phyloP scores from a whole-genome alignment of 2,329 filamentous ascomycete species.

The Torrubiella hemipterigena region DNA sequence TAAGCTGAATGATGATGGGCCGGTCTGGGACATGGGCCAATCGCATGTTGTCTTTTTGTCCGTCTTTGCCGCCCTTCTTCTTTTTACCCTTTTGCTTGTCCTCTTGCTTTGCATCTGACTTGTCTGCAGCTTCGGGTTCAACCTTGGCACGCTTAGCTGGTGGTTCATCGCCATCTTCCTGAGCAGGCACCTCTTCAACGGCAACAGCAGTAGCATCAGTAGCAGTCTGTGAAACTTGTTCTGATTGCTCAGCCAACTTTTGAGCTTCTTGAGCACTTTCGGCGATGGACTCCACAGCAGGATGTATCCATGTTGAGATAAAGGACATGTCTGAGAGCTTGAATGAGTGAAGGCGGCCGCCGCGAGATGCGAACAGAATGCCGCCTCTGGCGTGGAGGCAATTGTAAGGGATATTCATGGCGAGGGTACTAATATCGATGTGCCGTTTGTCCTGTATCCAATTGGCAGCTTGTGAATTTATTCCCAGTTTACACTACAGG shows the following conservation, averaged over 20 bases:
- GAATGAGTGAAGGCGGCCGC: conserved; percentile 59
- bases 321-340: conserved; percentile 42
- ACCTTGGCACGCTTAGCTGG: conserved; percentile 24
- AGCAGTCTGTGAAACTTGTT: neutral
- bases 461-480: no score
- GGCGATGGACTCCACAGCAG: conserved; percentile 23
- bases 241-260: no score
- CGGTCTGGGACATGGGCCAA: conserved; percentile 29
- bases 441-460: no score
- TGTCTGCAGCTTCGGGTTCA: conserved; percentile 12
- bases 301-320: conserved; percentile 50
- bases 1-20: conserved; percentile 58
- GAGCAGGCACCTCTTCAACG: conserved; percentile 6
- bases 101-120: no score
- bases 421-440: no score
- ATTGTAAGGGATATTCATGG: conserved; percentile 52
- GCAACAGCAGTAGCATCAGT: conserved; percentile 3
- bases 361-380: conserved; percentile 62
- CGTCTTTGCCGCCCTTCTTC: conserved; percentile 16
- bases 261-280: conserved; percentile 10
- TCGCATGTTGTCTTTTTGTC: no score
- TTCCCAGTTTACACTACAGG: no score
- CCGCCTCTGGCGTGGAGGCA: conserved; percentile 42
- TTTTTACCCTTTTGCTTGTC: conserved; percentile 13
- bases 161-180: conserved; percentile 15